phyloP scores from a whole-genome alignment of 2,329 filamentous ascomycete genomes.

The Atkinsonella texensis region DNA sequence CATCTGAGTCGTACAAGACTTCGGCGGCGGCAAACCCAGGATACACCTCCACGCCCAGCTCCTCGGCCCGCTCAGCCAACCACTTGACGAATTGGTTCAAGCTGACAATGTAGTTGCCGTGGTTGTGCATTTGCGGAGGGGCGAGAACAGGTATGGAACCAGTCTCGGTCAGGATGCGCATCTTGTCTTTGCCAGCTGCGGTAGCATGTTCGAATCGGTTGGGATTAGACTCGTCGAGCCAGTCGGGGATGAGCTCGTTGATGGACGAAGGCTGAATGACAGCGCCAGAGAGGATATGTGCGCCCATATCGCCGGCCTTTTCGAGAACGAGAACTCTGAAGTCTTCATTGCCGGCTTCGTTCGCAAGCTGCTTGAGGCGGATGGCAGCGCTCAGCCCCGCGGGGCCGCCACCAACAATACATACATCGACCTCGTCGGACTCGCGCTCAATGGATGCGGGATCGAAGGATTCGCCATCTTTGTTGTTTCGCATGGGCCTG shows the following conservation, averaged over 20 bases:
- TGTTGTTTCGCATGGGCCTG: constrained; percentile 14
- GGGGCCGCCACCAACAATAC: constrained; percentile 92
- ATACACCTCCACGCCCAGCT: constrained; percentile 90
- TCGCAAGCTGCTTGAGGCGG: constrained; percentile 87
- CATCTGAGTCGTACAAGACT: constrained; percentile 75
- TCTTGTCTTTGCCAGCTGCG: constrained; percentile 69
- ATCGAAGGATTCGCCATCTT: constrained; percentile 44
- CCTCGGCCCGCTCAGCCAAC: constrained; percentile 93
- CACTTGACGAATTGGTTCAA: constrained; percentile 92
- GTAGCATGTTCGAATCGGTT: constrained; percentile 81
- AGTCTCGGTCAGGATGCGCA: constrained; percentile 86
- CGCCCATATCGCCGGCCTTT: constrained; percentile 89
- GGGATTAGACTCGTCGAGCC: constrained; percentile 80
- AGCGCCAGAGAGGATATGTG: constrained; percentile 90
- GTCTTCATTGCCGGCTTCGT: constrained; percentile 87
- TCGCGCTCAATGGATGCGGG: constrained; percentile 66
- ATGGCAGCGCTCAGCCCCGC: constrained; percentile 89
- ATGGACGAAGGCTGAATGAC: constrained; percentile 84
- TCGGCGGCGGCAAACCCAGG: constrained; percentile 92
- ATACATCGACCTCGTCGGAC: constrained; percentile 88
- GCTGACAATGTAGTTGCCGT: constrained; percentile 95
- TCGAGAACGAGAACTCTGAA: constrained; percentile 88
- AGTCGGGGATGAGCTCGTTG: constrained; percentile 85
- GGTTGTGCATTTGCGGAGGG: constrained; percentile 95
- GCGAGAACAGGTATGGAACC: constrained; percentile 68